Evolutionary conservation across 805 yeast species (phyloP).

Genomic region (Metschnikowia koreensis): DNA sequence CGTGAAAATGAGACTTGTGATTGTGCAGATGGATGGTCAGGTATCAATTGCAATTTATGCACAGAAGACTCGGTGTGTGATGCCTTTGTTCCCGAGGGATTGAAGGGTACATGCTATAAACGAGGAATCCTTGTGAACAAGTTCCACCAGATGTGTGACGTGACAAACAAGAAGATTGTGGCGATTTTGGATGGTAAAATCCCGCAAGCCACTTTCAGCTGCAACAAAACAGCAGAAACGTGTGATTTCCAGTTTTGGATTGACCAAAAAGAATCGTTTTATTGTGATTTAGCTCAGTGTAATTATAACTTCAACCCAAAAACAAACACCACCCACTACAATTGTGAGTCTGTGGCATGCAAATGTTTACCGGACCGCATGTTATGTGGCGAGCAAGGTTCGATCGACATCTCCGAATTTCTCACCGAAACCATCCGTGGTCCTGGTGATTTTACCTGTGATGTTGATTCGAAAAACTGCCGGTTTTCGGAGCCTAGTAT

Average conservation of each 20-base stretch:
- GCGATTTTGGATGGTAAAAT: slow-evolving; percentile 73
- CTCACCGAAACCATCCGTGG: slow-evolving; percentile 85
- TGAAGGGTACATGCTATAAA: slow-evolving; percentile 85
- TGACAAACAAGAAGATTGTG: slow-evolving; percentile 83
- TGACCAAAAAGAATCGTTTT: slow-evolving; percentile 84
- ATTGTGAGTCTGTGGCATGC: slow-evolving; percentile 77
- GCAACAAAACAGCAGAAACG: slow-evolving; percentile 59
- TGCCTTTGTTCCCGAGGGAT: slow-evolving; percentile 80
- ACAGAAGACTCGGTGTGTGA: slow-evolving; percentile 71
- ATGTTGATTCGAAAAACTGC: slow-evolving; percentile 59
- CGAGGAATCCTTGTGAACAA: slow-evolving; percentile 79
- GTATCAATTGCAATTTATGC: slow-evolving; percentile 92
- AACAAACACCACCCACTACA: slow-evolving; percentile 69
- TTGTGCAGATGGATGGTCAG: slow-evolving; percentile 87
- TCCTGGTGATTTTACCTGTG: slow-evolving; percentile 90
- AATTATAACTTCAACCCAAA: slow-evolving; percentile 60
- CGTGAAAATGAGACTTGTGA: slow-evolving; percentile 58
- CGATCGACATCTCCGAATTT: slow-evolving; percentile 92
- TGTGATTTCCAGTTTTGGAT: slow-evolving; percentile 98
- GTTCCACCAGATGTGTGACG: slow-evolving; percentile 90
- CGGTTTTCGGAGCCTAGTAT: slow-evolving; percentile 90
- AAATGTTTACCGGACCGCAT: slow-evolving; percentile 87
- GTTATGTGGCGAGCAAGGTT: slow-evolving; percentile 92
- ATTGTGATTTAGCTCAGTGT: slow-evolving; percentile 79
- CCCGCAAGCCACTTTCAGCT: slow-evolving; percentile 91